Evolutionary conservation across 2,329 filamentous ascomycete genomes (phyloP), one percentile per base, ranked within the genome.

Genomic region (Elsinoe australis): DNA sequence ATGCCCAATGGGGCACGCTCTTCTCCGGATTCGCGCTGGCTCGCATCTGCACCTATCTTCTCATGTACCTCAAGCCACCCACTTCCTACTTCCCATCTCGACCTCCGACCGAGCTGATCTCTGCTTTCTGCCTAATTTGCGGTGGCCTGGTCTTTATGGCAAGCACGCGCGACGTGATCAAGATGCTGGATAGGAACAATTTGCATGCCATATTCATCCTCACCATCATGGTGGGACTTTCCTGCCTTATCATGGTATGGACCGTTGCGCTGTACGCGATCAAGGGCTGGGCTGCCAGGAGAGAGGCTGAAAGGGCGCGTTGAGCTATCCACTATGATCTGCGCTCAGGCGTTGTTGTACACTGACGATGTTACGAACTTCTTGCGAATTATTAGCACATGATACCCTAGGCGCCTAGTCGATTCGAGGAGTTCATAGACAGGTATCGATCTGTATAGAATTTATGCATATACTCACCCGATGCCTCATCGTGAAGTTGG

Each of bases 161-260:
- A 52, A 94, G 87, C 63, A 84, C 85, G 53, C 77, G 78, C 49
- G 87, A 94, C 60, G 47, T 49, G 22, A 41, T 95, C 22, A 64
- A 73, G 7, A 79, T 80, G n/a, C 86, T 95, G 71, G 82, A 89
- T 52, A 75, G 76, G 49, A 83, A 88, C 60, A 67, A 81, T 2
- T 69, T 94, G 12, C 85, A 95, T 59, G 86, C 86, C 53, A 95
- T 95, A 88, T 92, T 95, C 66, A 79, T 87, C 52, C 94, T 94
- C 66, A 95, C 87, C 0, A 78, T 95, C 29, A 84, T 81, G 8
- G 85, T 94, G 77, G 89, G 89, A 2, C 63, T 94, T 4, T 85
- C 87, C 1, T 83, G 82, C 2, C 73, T 95, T 45, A 66, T 94
- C 45, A 90, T 95, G 85, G 82, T 87, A 0, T 94, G 86, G 81